These are phyloP conservation scores for Pseudocercospora eumusae DNA, from an alignment of 2,329 filamentous ascomycete species.

Conservation along the genomic window DNA sequence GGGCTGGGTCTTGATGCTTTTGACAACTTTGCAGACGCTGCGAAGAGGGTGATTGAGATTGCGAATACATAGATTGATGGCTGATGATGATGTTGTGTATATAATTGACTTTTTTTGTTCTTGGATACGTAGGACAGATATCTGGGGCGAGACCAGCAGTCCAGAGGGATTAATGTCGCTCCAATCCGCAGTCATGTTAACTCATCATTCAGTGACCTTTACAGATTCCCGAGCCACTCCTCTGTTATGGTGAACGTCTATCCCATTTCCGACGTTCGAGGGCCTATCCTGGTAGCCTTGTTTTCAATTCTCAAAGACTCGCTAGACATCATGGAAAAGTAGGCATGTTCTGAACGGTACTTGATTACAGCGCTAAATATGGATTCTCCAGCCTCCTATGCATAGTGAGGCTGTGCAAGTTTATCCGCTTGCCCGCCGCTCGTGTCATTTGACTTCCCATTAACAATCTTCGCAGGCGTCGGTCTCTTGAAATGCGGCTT, in stretches of 20 bases:
- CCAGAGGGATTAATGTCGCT: no score
- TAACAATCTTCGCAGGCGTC: conserved; percentile 19
- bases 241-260: no score
- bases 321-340: background rate
- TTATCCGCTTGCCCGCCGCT: conserved; percentile 19
- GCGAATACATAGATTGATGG: conserved; percentile 37
- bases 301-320: background rate
- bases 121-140: background rate
- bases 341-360: background rate
- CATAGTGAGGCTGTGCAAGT: conserved; percentile 24
- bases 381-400: conserved; percentile 6
- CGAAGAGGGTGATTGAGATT: conserved; percentile 64
- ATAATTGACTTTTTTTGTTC: background rate
- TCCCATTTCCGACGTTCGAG: no score
- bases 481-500: conserved; percentile 48
- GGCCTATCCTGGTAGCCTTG: no score
- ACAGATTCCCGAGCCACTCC: no score
- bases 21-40: conserved; percentile 74
- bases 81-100: background rate
- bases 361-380: background rate
- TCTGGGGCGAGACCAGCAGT: background rate
- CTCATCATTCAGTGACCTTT: no score
- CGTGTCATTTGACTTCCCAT: conserved; percentile 16
- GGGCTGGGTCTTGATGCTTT: conserved; percentile 68
- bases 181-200: background rate